Evolutionary conservation across 2,329 filamentous ascomycete species (phyloP), one percentile per base, ranked within the genome.

Genomic region (Ophiostoma tasmaniense): DNA sequence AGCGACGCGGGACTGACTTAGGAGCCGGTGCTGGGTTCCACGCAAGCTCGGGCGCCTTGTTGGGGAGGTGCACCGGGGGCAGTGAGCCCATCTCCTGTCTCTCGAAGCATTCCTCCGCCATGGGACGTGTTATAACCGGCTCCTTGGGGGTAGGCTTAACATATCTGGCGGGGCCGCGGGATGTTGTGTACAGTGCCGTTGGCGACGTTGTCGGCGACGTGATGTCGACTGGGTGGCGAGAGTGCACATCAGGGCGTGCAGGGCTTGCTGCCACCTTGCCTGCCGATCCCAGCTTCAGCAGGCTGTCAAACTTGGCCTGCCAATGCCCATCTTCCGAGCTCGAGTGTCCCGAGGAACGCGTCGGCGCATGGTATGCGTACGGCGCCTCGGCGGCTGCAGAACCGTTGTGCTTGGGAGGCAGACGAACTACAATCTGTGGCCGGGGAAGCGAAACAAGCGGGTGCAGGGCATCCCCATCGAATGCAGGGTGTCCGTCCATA

Each of bases 241-340:
- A 37, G 35, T 45, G 35, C 86, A 84, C 69, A 61, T 61, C 55
- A 2, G 55, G 55, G 55, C 55, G 55, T 4, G 55, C 25, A 20
- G 55, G 25, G 90, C 81, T 70, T 84, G 82, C 74, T 84, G 87
- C 64, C 83, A 81, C 17, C 76, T 90, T 93, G 52, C 87, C 64
- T 17, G 35, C 11, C 37, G 64, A 65, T 2, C 37, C 22, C 3
- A 65, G 87, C 73, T 88, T 86, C 45, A 97, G 84, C 62, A 96
- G 83, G 64, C 85, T 89, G 77, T 96, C 93, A 77, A 97, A 93
- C 74, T 88, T 88, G 74, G 90, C 89, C 77, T 96, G 92, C 93
- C 93, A 74, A 2, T 70, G 70, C 3, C 64, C 55, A 39, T 67
- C 69, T 6, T 71, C 70, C 10, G 30, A 25, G 17, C 25, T 64